Conservation (phyloP, 306 rosid genomes). For the Astragalus membranaceus region DNA sequence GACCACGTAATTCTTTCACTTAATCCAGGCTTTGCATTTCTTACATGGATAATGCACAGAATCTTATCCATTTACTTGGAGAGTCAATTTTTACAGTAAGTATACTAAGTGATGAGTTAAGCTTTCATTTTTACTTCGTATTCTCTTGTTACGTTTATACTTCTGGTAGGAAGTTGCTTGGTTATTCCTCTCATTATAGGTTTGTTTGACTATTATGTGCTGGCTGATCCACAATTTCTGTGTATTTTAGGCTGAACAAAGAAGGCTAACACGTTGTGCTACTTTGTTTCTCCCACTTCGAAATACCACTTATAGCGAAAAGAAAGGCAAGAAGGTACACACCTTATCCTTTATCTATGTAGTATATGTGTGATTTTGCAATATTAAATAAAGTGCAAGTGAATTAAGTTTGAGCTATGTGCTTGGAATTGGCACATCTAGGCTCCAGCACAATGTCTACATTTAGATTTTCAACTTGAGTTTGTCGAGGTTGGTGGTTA, state of each 20-base stretch:
- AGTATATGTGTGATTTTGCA: neutral
- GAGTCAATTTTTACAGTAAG: slow-evolving; percentile 53
- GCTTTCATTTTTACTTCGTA: neutral
- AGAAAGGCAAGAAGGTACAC: slow-evolving; percentile 62
- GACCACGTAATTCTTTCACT: neutral
- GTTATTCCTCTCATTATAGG: neutral
- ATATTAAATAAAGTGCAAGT: neutral
- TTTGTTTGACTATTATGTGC: neutral
- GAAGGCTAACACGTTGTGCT: slow-evolving; percentile 64
- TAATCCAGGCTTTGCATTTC: slow-evolving; percentile 54
- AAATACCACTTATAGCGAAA: slow-evolving; percentile 50
- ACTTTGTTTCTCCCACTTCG: slow-evolving; percentile 76
- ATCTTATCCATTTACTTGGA: slow-evolving; percentile 57
- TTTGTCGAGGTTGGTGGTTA: neutral
- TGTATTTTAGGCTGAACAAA: slow-evolving; percentile 66
- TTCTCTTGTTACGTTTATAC: neutral
- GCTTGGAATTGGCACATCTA: neutral
- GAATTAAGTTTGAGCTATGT: slow-evolving; percentile 3
- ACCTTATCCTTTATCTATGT: slow-evolving; percentile 5
- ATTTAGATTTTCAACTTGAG: slow-evolving; percentile 1
- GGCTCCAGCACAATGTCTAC: neutral
- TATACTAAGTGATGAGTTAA: slow-evolving; percentile 18
- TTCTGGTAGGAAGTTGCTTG: neutral
- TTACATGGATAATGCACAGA: slow-evolving; percentile 55
- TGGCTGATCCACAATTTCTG: slow-evolving; percentile 12